These are phyloP conservation scores for Tuber magnatum DNA, from an alignment of 495 filamentous ascomycete genomes.

Conservation along the genomic window DNA sequence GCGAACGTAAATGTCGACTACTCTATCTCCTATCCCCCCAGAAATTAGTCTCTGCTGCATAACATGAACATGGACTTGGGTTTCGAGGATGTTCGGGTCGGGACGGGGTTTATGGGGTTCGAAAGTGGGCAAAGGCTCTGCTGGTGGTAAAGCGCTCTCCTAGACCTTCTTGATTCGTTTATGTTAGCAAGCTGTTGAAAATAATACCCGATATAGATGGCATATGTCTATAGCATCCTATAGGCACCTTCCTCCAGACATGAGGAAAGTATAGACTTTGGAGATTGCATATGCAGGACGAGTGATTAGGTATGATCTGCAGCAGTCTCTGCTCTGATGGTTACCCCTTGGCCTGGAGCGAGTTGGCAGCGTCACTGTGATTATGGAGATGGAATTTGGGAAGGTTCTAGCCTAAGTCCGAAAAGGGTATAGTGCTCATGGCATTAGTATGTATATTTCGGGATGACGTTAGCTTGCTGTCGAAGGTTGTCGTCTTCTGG, in stretches of 20 bases:
- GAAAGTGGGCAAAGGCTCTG: neutral
- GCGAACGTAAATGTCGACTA: neutral
- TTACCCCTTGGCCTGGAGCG: too few species aligned
- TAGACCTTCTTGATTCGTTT: neutral
- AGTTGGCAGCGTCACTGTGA: too few species aligned
- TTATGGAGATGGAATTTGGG: neutral
- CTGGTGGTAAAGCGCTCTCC: neutral
- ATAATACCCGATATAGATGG: too few species aligned
- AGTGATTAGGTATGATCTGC: too few species aligned
- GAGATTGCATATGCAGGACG: too few species aligned
- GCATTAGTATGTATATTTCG: neutral
- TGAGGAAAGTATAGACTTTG: neutral
- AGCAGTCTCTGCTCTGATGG: too few species aligned
- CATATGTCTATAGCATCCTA: neutral
- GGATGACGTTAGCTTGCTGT: too few species aligned
- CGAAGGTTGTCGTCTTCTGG: too few species aligned
- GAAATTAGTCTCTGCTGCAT: neutral
- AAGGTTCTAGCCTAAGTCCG: neutral
- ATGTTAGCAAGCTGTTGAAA: neutral
- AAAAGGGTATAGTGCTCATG: neutral
- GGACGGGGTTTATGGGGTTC: neutral
- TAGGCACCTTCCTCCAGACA: neutral
- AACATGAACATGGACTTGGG: neutral
- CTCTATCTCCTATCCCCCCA: neutral
- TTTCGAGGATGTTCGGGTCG: neutral